A percentile compares a stretch with the other conserved stretches of the same genome.
phyloP scores from a whole-genome alignment of 331 rosid species.

The Acacia pycnantha region DNA sequence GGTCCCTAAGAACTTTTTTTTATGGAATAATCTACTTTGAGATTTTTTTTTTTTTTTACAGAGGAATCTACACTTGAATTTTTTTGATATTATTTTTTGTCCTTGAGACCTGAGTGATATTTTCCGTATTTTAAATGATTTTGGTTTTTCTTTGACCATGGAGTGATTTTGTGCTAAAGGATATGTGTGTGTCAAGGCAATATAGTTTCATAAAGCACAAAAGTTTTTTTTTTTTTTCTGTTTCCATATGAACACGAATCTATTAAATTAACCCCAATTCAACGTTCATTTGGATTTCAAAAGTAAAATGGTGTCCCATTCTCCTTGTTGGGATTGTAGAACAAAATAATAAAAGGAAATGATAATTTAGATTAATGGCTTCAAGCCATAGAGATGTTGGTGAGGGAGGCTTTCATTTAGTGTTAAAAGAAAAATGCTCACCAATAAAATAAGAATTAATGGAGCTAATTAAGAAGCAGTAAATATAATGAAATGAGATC shows the following conservation, averaged over 20 bases:
- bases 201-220: neutral
- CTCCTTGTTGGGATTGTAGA: neutral
- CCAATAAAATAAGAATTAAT: neutral
- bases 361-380: neutral
- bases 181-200: too few relatives aligned
- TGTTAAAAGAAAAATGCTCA: neutral
- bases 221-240: too few relatives aligned
- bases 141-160: too few relatives aligned
- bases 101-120: too few relatives aligned
- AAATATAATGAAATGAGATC: conserved; percentile 26
- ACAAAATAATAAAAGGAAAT: too few relatives aligned
- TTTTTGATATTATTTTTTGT: too few relatives aligned
- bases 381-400: neutral
- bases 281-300: neutral
- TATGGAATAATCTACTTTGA: too few relatives aligned
- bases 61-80: too few relatives aligned
- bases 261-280: neutral
- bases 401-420: neutral
- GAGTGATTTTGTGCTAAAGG: too few relatives aligned
- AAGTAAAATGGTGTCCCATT: neutral
- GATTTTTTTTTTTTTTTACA: too few relatives aligned
- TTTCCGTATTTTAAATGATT: too few relatives aligned
- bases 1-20: too few relatives aligned
- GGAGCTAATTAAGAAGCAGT: neutral
- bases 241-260: neutral